A percentile compares a stretch with the other conserved stretches of the same genome.
Evolutionary conservation across 495 filamentous ascomycete genomes (phyloP).

Genomic region (Neurospora sublineolata): DNA sequence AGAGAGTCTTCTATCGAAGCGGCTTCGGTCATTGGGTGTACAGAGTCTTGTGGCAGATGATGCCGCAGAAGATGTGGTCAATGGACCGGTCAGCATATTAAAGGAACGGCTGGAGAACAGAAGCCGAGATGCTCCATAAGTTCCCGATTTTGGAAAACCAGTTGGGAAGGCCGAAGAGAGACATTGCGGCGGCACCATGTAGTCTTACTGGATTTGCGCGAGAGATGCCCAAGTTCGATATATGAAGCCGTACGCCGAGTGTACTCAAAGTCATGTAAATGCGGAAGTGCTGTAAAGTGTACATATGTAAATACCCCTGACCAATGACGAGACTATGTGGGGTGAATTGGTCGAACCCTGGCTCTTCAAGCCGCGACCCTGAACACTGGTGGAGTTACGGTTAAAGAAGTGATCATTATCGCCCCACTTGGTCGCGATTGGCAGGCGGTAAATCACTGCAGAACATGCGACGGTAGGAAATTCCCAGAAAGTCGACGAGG

Average conservation of each 20-base stretch:
- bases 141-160: neutral
- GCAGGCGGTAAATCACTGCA: conserved; percentile 15
- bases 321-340: neutral
- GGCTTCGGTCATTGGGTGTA: conserved; percentile 31
- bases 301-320: neutral
- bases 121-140: neutral
- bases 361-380: neutral
- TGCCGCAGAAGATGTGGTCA: neutral
- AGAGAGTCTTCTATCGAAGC: conserved; percentile 34
- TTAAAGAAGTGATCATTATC: conserved; percentile 3
- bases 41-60: neutral
- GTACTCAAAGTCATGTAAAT: neutral
- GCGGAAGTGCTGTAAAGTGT: neutral
- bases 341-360: neutral
- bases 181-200: neutral
- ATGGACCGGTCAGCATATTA: neutral
- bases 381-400: neutral
- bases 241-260: neutral
- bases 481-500: conserved; percentile 4
- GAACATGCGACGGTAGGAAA: conserved; percentile 8
- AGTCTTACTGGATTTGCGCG: neutral
- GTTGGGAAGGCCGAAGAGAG: neutral
- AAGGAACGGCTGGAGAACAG: neutral
- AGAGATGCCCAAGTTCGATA: neutral
- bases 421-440: conserved; percentile 7